phyloP scores from a whole-genome alignment of 164 flowering plant species.

The Magnolia officinalis region DNA sequence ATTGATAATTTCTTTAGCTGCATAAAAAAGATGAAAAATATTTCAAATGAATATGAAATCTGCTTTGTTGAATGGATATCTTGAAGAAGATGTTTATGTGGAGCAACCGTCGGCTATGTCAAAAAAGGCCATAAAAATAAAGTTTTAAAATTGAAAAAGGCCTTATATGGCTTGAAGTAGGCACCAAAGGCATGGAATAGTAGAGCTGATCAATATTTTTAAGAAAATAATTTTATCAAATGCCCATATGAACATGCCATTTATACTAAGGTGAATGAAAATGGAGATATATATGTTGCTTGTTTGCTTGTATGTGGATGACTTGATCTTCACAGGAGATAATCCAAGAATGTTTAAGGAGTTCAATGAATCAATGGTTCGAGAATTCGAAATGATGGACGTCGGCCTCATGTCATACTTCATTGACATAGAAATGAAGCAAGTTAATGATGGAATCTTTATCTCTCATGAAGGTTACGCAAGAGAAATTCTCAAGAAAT shows the following conservation, averaged over 20 bases:
- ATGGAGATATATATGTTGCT: neutral
- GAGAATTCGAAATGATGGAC: neutral
- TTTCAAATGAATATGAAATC: neutral
- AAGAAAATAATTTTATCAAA: neutral
- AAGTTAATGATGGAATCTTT: neutral
- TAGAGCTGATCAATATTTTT: neutral
- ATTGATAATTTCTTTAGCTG: neutral
- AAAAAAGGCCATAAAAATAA: neutral
- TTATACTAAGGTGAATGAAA: neutral
- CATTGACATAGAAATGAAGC: neutral
- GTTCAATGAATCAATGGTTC: neutral
- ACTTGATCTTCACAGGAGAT: neutral
- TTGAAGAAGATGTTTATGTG: neutral
- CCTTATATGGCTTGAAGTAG: neutral
- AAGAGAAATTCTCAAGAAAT: neutral
- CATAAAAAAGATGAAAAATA: neutral
- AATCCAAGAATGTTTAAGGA: neutral
- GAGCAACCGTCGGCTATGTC: neutral
- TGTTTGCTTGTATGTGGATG: neutral
- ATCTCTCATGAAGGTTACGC: neutral
- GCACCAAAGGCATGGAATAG: neutral
- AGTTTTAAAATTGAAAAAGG: too few species aligned
- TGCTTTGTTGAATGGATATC: neutral
- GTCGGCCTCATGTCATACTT: neutral
- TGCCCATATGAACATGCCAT: neutral